Evolutionary conservation across 192 early-diverging fungal genomes (phyloP).

Genomic region (Backusella parvicylindrica): DNA sequence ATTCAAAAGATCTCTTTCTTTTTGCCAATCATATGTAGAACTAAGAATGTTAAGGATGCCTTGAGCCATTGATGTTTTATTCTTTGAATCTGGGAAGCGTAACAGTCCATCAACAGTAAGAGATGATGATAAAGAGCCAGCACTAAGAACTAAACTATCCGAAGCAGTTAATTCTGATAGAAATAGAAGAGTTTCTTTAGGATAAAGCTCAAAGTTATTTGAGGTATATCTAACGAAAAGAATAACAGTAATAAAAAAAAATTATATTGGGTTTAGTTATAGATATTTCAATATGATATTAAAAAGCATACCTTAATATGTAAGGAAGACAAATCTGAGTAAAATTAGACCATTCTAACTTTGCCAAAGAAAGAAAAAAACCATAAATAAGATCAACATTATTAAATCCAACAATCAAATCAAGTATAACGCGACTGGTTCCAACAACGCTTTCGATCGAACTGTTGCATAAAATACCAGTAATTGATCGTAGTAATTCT

Average conservation of each 20-base stretch:
- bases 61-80: conserved; percentile 30
- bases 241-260: background rate
- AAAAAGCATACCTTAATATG: conserved; percentile 43
- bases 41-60: conserved; percentile 37
- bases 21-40: conserved; percentile 44
- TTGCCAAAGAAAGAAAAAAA: conserved; percentile 64
- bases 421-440: conserved; percentile 28
- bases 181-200: conserved; percentile 44
- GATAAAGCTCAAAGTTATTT: conserved; percentile 29
- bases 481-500: conserved; percentile 23
- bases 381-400: conserved; percentile 56
- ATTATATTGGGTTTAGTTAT: background rate
- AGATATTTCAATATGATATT: background rate
- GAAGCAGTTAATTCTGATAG: conserved; percentile 43
- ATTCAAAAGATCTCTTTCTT: conserved; percentile 41
- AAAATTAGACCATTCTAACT: conserved; percentile 66
- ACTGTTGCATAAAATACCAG: conserved; percentile 28
- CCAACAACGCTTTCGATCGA: conserved; percentile 30
- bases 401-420: conserved; percentile 32
- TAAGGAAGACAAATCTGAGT: conserved; percentile 73
- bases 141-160: conserved; percentile 29
- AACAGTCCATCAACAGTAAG: conserved; percentile 47
- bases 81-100: conserved; percentile 38
- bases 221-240: conserved; percentile 36
- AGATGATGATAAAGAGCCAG: conserved; percentile 43